Conservation (phyloP, 1,139 yeast species). For the Pichia sp. region DNA sequence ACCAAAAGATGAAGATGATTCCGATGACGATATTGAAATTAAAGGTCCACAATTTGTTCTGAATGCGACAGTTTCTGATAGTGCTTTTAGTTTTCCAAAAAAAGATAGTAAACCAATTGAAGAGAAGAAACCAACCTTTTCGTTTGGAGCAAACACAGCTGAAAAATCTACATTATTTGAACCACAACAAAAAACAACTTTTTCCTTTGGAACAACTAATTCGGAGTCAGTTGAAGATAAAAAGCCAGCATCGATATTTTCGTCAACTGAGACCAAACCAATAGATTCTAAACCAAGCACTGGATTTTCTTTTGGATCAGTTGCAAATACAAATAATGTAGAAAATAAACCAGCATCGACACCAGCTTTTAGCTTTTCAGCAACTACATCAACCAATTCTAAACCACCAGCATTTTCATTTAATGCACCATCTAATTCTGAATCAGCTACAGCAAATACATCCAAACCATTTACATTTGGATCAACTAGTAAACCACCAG, state of each 20-base stretch:
- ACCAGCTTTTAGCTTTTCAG: neutral
- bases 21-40: conserved; percentile 51
- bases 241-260: no score
- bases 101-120: conserved; percentile 1
- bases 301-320: no score
- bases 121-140: conserved; percentile 1
- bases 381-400: neutral
- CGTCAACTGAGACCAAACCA: no score
- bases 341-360: neutral
- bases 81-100: conserved; percentile 24
- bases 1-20: conserved; percentile 42
- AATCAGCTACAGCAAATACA: neutral
- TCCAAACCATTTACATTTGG: neutral
- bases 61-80: conserved; percentile 30
- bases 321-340: no score
- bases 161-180: neutral
- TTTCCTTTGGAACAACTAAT: no score
- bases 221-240: no score
- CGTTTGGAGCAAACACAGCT: conserved; percentile 1
- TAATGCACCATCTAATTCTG: neutral
- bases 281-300: no score
- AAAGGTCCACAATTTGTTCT: conserved; percentile 64
- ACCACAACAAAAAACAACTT: neutral
- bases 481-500: conserved; percentile 6
- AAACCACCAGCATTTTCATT: conserved; percentile 2